These are phyloP conservation scores for Intubia oerlemansii DNA, from an alignment of 2,329 filamentous ascomycete genomes.

Conservation along the genomic window DNA sequence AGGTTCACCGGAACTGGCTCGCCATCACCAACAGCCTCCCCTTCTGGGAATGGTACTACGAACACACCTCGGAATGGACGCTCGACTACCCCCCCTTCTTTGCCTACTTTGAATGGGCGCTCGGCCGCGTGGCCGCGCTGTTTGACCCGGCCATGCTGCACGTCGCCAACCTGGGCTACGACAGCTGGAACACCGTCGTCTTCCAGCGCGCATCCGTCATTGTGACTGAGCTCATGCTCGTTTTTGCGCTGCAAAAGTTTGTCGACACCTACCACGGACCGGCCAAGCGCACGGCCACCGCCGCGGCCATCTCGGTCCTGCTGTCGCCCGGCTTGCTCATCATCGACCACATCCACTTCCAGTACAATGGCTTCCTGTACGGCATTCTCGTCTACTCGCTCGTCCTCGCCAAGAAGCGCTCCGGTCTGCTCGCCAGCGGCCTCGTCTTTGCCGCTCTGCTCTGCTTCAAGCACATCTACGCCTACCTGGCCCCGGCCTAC, in stretches of 20 bases:
- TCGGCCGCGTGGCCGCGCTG: conserved; percentile 61
- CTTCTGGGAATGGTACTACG: conserved; percentile 80
- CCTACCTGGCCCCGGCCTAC: conserved; percentile 89
- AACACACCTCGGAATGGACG: conserved; percentile 98
- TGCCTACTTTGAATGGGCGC: conserved; percentile 83
- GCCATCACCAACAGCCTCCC: conserved; percentile 84
- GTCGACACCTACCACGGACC: conserved; percentile 39
- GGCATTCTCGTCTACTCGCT: conserved; percentile 75
- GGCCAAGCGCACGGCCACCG: conserved; percentile 60
- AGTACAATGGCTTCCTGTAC: conserved; percentile 97
- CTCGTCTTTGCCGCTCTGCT: conserved; percentile 66
- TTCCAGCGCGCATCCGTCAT: conserved; percentile 88
- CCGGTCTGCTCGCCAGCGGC: conserved; percentile 57
- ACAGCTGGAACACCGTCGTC: conserved; percentile 83
- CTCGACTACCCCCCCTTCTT: conserved; percentile 98
- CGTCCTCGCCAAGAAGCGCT: conserved; percentile 55
- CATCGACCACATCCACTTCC: conserved; percentile 97
- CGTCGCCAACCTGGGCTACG: conserved; percentile 62
- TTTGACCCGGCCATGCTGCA: conserved; percentile 65
- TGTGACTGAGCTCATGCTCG: conserved; percentile 59
- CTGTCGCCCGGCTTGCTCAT: conserved; percentile 85
- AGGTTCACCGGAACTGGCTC: conserved; percentile 97
- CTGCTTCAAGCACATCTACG: conserved; percentile 95
- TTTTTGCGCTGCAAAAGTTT: conserved; percentile 64
- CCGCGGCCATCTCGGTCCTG: conserved; percentile 69